phyloP scores from a whole-genome alignment of 2,329 filamentous ascomycete species.

The Fusarium guadeloupense region DNA sequence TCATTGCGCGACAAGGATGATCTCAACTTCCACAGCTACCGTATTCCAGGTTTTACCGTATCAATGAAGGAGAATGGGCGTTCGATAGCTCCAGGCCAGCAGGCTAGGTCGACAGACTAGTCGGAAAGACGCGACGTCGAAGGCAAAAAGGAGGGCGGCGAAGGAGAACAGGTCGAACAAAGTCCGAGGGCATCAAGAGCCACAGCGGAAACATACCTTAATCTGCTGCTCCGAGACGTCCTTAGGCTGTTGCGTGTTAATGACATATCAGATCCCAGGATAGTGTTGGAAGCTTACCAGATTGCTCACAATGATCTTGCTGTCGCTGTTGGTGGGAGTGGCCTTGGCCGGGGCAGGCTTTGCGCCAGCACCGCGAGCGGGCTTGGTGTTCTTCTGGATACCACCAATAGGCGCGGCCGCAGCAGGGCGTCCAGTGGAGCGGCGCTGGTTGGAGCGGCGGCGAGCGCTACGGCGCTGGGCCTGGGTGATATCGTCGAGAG shows the following conservation, averaged over 20 bases:
- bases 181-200: slow-evolving; percentile 72
- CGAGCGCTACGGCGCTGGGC: slow-evolving; percentile 70
- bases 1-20: slow-evolving; percentile 61
- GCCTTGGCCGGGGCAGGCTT: slow-evolving; percentile 73
- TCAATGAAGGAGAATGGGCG: slow-evolving; percentile 47
- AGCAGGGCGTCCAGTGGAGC: slow-evolving; percentile 61
- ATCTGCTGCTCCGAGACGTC: slow-evolving; percentile 97
- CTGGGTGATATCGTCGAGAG: slow-evolving; percentile 96
- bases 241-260: slow-evolving; percentile 77
- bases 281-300: slow-evolving; percentile 72
- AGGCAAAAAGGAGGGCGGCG: slow-evolving; percentile 50
- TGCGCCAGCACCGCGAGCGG: slow-evolving; percentile 65
- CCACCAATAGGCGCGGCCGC: slow-evolving; percentile 81
- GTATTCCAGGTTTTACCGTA: slow-evolving; percentile 45
- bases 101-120: slow-evolving; percentile 29
- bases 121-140: slow-evolving; percentile 40
- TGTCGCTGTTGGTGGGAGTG: slow-evolving; percentile 72
- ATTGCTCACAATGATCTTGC: slow-evolving; percentile 99
- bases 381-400: slow-evolving; percentile 79
- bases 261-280: background rate
- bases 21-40: slow-evolving; percentile 65
- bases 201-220: slow-evolving; percentile 99
- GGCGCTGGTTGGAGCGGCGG: slow-evolving; percentile 61
- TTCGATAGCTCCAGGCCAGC: slow-evolving; percentile 40
- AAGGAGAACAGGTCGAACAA: slow-evolving; percentile 68